These are phyloP conservation scores for Metschnikowia lunata DNA, from an alignment of 805 yeast genomes.

Conservation along the genomic window DNA sequence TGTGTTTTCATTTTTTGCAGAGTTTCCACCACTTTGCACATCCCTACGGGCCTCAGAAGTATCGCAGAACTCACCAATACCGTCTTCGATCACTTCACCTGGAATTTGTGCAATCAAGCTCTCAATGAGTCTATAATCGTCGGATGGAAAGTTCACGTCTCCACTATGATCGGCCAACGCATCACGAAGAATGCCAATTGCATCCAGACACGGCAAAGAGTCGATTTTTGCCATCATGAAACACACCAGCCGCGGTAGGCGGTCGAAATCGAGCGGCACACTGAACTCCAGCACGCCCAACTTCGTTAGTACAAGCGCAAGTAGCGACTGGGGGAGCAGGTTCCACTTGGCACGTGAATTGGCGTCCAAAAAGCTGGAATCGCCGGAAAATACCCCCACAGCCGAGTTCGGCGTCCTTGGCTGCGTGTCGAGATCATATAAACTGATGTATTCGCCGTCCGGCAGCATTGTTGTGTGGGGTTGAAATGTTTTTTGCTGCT, in stretches of 20 bases:
- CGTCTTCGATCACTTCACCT: conserved; percentile 4
- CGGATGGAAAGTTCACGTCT: conserved; percentile 32
- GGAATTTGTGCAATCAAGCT: conserved; percentile 19
- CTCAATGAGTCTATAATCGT: conserved; percentile 25
- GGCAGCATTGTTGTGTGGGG: conserved; percentile 2
- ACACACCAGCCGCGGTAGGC: conserved; percentile 9
- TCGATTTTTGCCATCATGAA: conserved; percentile 30
- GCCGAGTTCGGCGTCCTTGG: neutral
- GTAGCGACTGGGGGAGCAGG: conserved; percentile 1
- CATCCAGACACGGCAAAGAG: conserved; percentile 18
- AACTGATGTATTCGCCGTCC: conserved; percentile 12
- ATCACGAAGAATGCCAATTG: conserved; percentile 31
- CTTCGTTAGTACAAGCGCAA: conserved; percentile 9
- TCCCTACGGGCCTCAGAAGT: neutral
- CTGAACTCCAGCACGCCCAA: conserved; percentile 11
- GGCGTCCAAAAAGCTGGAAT: neutral
- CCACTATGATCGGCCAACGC: conserved; percentile 28
- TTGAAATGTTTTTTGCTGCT: too few species aligned
- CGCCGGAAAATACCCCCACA: neutral
- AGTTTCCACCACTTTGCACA: neutral
- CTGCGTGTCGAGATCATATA: conserved; percentile 3
- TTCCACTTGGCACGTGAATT: conserved; percentile 2
- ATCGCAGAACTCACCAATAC: neutral
- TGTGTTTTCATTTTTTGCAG: neutral
- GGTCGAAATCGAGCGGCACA: conserved; percentile 1